Percentiles rank a stretch among this genome's conserved stretches.
These are phyloP conservation scores for Acephala macrosclerotiorum DNA, from an alignment of 2,329 filamentous ascomycete genomes.

Conservation along the genomic window DNA sequence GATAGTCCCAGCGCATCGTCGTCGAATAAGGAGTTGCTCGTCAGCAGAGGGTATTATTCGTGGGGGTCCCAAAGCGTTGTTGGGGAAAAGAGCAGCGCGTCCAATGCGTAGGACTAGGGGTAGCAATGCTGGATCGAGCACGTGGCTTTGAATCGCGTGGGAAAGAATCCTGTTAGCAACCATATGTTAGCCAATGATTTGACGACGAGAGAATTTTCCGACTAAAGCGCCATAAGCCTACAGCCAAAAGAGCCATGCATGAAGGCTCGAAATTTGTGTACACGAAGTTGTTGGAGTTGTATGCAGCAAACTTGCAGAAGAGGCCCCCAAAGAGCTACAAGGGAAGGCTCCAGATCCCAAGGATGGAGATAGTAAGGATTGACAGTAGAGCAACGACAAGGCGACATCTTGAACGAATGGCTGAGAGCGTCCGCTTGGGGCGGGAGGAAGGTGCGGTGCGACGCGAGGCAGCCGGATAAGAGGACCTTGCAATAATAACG, in stretches of 20 bases:
- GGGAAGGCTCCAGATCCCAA: constrained; percentile 10
- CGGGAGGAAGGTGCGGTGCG: constrained; percentile 41
- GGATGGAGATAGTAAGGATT: constrained; percentile 11
- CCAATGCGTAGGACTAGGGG: constrained; percentile 73
- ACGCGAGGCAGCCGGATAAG: constrained; percentile 40
- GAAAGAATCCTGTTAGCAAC: constrained; percentile 53
- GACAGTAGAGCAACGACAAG: constrained; percentile 24
- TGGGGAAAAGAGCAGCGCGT: constrained; percentile 84
- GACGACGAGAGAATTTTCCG: background rate
- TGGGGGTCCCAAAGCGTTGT: constrained; percentile 76
- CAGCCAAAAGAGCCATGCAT: constrained; percentile 21
- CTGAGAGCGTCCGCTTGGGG: constrained; percentile 29
- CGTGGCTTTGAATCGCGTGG: constrained; percentile 59
- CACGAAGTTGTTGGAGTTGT: constrained; percentile 17
- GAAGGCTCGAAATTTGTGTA: constrained; percentile 14
- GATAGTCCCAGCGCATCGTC: constrained; percentile 69
- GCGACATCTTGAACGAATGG: constrained; percentile 37
- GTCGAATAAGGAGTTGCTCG: constrained; percentile 67
- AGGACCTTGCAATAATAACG: constrained; percentile 35
- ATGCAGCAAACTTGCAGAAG: constrained; percentile 20
- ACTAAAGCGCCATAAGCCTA: constrained; percentile 18
- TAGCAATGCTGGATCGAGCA: constrained; percentile 70
- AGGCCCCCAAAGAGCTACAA: constrained; percentile 8
- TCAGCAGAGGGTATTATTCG: constrained; percentile 67
- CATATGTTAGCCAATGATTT: constrained; percentile 32